phyloP scores from a whole-genome alignment of 345 rosid genomes.

The Gossypium sturtianum region DNA sequence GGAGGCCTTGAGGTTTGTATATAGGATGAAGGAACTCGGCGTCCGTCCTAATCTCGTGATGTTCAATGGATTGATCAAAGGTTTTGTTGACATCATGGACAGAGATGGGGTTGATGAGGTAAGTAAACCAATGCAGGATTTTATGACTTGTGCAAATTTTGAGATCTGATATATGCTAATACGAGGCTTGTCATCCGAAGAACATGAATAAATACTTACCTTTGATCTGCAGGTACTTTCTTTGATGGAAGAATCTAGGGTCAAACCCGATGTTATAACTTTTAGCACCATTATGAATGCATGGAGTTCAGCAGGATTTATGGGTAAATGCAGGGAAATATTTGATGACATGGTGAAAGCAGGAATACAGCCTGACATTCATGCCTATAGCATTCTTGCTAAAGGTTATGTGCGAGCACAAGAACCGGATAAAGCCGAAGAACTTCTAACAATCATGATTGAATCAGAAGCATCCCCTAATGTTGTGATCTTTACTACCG shows the following conservation, averaged over 20 bases:
- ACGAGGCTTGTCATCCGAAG: neutral
- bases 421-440: conserved; percentile 52
- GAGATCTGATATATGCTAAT: neutral
- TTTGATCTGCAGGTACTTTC: conserved; percentile 42
- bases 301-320: conserved; percentile 69
- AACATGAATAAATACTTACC: neutral
- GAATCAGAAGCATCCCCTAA: conserved; percentile 32
- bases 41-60: conserved; percentile 51
- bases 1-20: conserved; percentile 47
- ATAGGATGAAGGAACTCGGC: conserved; percentile 41
- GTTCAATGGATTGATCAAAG: conserved; percentile 53
- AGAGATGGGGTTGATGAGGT: conserved; percentile 62
- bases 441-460: conserved; percentile 38
- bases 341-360: conserved; percentile 57
- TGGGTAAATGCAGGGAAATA: conserved; percentile 53
- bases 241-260: conserved; percentile 47
- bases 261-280: conserved; percentile 59
- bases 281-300: conserved; percentile 66
- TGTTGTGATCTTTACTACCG: conserved; percentile 54
- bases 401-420: conserved; percentile 58
- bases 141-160: neutral
- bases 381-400: conserved; percentile 55
- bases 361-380: conserved; percentile 50
- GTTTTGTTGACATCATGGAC: conserved; percentile 55
- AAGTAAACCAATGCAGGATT: conserved; percentile 6